phyloP scores from a whole-genome alignment of 2,329 filamentous ascomycete genomes.

The Geosmithia flava region DNA sequence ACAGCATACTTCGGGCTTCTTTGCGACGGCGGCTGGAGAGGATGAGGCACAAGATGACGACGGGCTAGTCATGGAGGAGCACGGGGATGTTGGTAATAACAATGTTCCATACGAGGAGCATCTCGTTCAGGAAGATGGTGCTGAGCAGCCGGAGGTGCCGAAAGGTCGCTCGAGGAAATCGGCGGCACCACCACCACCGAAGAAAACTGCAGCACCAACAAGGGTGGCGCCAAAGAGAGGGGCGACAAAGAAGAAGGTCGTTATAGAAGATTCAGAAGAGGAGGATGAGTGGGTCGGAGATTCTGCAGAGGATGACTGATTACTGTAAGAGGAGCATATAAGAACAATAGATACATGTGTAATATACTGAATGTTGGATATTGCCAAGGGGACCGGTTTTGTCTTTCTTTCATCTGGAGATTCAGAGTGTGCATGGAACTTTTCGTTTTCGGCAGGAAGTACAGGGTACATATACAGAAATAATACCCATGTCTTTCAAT shows the following conservation, averaged over 20 bases:
- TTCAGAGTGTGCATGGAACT: too few species aligned
- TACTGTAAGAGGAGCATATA: constrained; percentile 17
- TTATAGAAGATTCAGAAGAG: constrained; percentile 16
- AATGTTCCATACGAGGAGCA: constrained; percentile 3
- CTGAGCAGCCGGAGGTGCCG: not conserved
- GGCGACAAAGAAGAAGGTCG: not conserved
- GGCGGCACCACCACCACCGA: constrained; percentile 6
- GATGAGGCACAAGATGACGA: constrained; percentile 17
- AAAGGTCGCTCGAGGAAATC: constrained; percentile 4
- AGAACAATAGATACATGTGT: not conserved
- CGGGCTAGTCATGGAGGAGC: constrained; percentile 18
- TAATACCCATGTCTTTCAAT: not conserved
- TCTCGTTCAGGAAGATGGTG: constrained; percentile 1
- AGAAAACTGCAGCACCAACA: not conserved
- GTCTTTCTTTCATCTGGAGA: too few species aligned
- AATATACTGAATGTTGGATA: too few species aligned
- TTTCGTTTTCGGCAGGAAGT: too few species aligned
- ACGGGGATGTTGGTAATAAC: not conserved
- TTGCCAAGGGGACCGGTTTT: constrained; percentile 47
- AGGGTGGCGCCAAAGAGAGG: not conserved
- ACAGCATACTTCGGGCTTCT: constrained; percentile 30
- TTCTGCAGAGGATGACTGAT: constrained; percentile 14
- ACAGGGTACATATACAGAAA: too few species aligned
- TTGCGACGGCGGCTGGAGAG: constrained; percentile 31
- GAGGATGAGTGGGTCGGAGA: constrained; percentile 5